These are phyloP conservation scores for Aspergillus olivimuriae DNA, from an alignment of 495 filamentous ascomycete species.

Conservation along the genomic window DNA sequence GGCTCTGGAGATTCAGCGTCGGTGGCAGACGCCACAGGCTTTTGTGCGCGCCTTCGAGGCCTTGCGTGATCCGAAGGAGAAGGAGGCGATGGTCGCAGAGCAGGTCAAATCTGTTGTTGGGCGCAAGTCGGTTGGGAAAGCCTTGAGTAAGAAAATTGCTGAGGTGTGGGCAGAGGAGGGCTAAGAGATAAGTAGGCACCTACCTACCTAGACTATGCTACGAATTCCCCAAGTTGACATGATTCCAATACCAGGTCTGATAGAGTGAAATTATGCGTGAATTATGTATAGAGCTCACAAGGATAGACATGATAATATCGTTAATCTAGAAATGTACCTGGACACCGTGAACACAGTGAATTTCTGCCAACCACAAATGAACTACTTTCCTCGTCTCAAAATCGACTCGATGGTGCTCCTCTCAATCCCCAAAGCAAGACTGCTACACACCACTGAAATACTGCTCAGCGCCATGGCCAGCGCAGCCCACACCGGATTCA, in stretches of 20 bases:
- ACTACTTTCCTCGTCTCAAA: too few species aligned
- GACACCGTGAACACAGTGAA: too few species aligned
- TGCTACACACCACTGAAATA: conserved; percentile 72
- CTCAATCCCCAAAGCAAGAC: conserved; percentile 54
- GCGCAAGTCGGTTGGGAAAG: conserved; percentile 60
- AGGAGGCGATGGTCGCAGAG: conserved; percentile 44
- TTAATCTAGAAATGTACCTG: not conserved
- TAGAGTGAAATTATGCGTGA: too few species aligned
- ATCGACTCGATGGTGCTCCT: conserved; percentile 19
- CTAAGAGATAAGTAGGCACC: too few species aligned
- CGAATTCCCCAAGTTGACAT: too few species aligned
- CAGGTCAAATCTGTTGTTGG: conserved; percentile 52
- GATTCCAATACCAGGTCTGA: too few species aligned
- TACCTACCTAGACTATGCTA: too few species aligned
- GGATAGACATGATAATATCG: too few species aligned
- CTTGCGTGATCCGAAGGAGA: conserved; percentile 42
- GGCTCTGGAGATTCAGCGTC: conserved; percentile 70
- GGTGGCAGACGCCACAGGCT: conserved; percentile 65
- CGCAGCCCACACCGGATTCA: conserved; percentile 80
- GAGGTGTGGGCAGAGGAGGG: conserved; percentile 59
- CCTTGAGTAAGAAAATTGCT: conserved; percentile 61
- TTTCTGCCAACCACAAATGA: too few species aligned
- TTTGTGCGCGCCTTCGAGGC: conserved; percentile 62
- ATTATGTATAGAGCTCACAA: too few species aligned
- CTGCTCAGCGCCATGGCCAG: conserved; percentile 84